A percentile compares a stretch with the other conserved stretches of the same genome.
Conservation (phyloP, 208 protist species). For the Spongospora subterranea region DNA sequence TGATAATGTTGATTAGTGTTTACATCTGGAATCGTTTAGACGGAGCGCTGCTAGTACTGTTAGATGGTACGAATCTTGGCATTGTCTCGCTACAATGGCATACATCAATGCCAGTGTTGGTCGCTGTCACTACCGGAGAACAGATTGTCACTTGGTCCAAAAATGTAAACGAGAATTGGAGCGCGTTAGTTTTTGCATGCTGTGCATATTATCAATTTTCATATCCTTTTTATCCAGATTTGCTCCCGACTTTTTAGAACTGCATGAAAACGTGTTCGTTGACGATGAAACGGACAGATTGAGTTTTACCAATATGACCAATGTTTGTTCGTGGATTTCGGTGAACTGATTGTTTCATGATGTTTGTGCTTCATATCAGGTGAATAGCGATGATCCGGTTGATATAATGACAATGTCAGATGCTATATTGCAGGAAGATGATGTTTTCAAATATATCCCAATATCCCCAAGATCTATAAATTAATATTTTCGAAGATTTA, state of each 20-base stretch:
- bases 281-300: too few species aligned
- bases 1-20: not conserved
- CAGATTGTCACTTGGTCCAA: not conserved
- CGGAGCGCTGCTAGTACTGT: not conserved
- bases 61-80: not conserved
- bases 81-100: slow-evolving; percentile 44
- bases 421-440: too few species aligned
- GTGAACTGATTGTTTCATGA: not conserved
- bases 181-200: slow-evolving; percentile 1
- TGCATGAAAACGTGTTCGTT: slow-evolving; percentile 9
- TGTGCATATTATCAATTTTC: too few species aligned
- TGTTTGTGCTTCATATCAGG: not conserved
- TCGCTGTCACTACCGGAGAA: not conserved
- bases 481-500: too few species aligned
- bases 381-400: not conserved
- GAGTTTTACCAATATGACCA: not conserved
- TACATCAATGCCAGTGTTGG: not conserved
- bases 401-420: not conserved
- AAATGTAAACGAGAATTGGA: slow-evolving; percentile 43
- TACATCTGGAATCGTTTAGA: slow-evolving; percentile 35
- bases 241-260: slow-evolving; percentile 45
- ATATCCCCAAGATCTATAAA: too few species aligned
- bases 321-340: not conserved
- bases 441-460: too few species aligned
- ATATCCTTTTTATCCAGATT: too few species aligned